Conservation (phyloP, 2,329 filamentous ascomycete genomes). For the Sclerotinia sclerotiorum region DNA sequence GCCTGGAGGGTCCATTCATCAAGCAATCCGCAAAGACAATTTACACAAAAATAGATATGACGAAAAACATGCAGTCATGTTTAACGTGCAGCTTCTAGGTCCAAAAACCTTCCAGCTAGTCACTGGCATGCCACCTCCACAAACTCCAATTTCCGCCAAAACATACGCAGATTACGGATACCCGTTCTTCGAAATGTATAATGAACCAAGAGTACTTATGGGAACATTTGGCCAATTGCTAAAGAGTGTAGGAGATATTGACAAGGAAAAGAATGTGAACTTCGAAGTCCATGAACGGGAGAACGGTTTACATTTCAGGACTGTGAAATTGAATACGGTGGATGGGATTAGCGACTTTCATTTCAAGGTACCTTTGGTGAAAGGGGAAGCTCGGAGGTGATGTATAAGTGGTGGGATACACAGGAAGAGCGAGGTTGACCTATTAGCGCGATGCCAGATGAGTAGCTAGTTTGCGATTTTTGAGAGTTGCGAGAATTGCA, state of each 20-base stretch:
- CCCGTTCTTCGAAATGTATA: slow-evolving; percentile 19
- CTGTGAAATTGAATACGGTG: neutral
- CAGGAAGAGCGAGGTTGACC: neutral
- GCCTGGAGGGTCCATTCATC: slow-evolving; percentile 14
- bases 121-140: slow-evolving; percentile 1
- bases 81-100: slow-evolving; percentile 16
- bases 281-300: neutral
- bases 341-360: neutral
- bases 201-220: neutral
- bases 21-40: slow-evolving; percentile 9
- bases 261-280: neutral
- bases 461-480: too few relatives aligned
- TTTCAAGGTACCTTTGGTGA: neutral
- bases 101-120: slow-evolving; percentile 13
- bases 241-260: neutral
- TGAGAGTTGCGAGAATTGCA: neutral
- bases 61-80: neutral
- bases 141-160: neutral
- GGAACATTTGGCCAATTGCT: neutral
- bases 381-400: too few relatives aligned
- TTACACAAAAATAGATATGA: neutral
- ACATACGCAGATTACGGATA: neutral
- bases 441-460: too few relatives aligned
- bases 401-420: neutral
- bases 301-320: neutral